A percentile compares a stretch with the other conserved stretches of the same genome.
These are phyloP conservation scores for Spongiforma sp. DNA, from an alignment of 1,284 basidiomycete genomes.

Conservation along the genomic window DNA sequence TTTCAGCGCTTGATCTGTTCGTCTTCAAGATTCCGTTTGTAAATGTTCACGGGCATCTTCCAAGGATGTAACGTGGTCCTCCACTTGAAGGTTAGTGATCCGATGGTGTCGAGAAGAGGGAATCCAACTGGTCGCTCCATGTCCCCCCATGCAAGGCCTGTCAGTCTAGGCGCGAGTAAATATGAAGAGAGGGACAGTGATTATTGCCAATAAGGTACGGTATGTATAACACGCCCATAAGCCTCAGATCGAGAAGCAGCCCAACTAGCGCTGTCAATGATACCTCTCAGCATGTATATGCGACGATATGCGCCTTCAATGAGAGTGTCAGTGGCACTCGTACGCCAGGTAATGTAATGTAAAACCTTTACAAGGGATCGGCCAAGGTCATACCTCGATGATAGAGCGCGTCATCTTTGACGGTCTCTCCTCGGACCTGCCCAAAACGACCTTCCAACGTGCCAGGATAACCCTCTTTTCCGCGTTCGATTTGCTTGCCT, in stretches of 20 bases:
- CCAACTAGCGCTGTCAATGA: slow-evolving; percentile 6
- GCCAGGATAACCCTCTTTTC: too few relatives aligned
- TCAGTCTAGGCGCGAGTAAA: background rate
- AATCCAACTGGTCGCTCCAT: background rate
- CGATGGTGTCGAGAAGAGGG: background rate
- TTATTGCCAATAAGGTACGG: background rate
- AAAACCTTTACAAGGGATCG: slow-evolving; percentile 9
- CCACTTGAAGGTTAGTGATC: too few relatives aligned
- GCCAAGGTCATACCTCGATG: too few relatives aligned
- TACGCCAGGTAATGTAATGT: background rate
- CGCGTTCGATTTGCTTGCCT: too few relatives aligned
- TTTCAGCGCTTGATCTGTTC: too few relatives aligned
- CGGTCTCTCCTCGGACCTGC: too few relatives aligned
- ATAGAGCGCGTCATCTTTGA: too few relatives aligned
- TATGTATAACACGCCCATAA: background rate
- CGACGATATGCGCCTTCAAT: too few relatives aligned
- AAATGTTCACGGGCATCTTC: too few relatives aligned
- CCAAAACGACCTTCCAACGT: too few relatives aligned
- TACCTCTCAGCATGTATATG: background rate
- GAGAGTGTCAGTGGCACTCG: background rate
- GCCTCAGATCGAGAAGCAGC: slow-evolving; percentile 11
- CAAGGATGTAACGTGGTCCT: too few relatives aligned
- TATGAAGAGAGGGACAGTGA: background rate
- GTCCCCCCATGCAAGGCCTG: background rate
- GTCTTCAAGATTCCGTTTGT: too few relatives aligned